Base-by-base conservation (phyloP, 208 protist genomes). In the Trypanosoma melophagium region DNA sequence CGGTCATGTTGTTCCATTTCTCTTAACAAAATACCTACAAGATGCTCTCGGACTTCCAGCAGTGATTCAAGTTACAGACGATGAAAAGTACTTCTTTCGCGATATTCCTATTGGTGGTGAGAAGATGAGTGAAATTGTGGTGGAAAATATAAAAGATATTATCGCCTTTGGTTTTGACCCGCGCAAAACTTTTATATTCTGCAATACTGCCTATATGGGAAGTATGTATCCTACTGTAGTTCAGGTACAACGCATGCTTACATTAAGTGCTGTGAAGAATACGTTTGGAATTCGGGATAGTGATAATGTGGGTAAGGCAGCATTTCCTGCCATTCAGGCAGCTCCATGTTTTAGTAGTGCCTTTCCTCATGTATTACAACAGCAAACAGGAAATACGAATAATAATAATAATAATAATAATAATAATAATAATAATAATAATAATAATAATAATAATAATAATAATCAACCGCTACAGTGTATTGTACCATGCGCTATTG, bases 41-140 rank as follows among this genome's bases (percentile, higher is more conserved):
- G 98, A 99, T n/a, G 88, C 83, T 9, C 97, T 99, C 61, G 71
- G 90, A 25, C 90, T 98, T 17, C 97, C 98, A n/a, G 70, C 99
- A 7, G 98, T 99, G 12, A 98, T 99, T 65, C 99, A 99, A 77
- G 93, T 99, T 71, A 99, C 98, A 19, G 99, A 99, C 71, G 99
- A 99, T 78, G 99, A 99, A 75, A 99, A 99, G 82, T 99, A 93
- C 59, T 87, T 99, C 41, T 99, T 98, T 74, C 99, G 99, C 59
- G 93, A 97, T 69, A 74, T 96, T 0, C 83, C 83, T 10, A 79
- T 98, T 38, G 74, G 79, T 12, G 69, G 98, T 8, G 85, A 92
- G 10, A 81, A 94, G 67, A 72, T 77, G 9, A 75, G 92, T 31
- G 62, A 82, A 21, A 69, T 98, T n/a, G 92, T 94, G 7, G 50